These are phyloP conservation scores for Coemansia sp. DNA, from an alignment of 192 early-diverging fungal species.

Conservation along the genomic window DNA sequence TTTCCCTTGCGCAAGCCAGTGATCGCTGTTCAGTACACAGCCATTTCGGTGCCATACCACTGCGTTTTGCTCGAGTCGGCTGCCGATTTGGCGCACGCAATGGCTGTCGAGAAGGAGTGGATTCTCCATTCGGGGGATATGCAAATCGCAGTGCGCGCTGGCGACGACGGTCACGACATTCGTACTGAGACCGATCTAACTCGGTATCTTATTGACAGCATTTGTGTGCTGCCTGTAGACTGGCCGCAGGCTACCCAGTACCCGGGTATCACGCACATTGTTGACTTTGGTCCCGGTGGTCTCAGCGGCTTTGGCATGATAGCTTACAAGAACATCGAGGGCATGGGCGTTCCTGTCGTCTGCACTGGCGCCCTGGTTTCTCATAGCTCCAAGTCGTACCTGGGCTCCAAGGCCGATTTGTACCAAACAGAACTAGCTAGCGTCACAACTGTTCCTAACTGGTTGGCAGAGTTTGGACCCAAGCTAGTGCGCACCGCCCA, in stretches of 20 bases:
- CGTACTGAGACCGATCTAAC: conserved; percentile 65
- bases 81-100: background rate
- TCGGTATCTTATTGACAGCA: conserved; percentile 68
- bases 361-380: conserved; percentile 28
- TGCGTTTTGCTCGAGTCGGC: conserved; percentile 16
- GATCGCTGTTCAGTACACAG: conserved; percentile 79
- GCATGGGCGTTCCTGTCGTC: conserved; percentile 71
- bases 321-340: conserved; percentile 88
- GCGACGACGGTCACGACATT: conserved; percentile 83
- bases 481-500: conserved; percentile 69
- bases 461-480: conserved; percentile 83
- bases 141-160: conserved; percentile 72
- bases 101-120: conserved; percentile 42
- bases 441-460: conserved; percentile 81
- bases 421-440: conserved; percentile 69
- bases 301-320: conserved; percentile 82
- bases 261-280: conserved; percentile 75
- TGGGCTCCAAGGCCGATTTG: conserved; percentile 76
- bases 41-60: conserved; percentile 88
- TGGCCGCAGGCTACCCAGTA: conserved; percentile 66
- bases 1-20: conserved; percentile 80
- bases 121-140: conserved; percentile 18
- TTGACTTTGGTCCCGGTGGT: conserved; percentile 95
- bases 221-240: conserved; percentile 65
- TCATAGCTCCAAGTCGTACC: conserved; percentile 44